Conservation (phyloP, 1,284 basidiomycete genomes). For the Cystobasidium slooffiae region DNA sequence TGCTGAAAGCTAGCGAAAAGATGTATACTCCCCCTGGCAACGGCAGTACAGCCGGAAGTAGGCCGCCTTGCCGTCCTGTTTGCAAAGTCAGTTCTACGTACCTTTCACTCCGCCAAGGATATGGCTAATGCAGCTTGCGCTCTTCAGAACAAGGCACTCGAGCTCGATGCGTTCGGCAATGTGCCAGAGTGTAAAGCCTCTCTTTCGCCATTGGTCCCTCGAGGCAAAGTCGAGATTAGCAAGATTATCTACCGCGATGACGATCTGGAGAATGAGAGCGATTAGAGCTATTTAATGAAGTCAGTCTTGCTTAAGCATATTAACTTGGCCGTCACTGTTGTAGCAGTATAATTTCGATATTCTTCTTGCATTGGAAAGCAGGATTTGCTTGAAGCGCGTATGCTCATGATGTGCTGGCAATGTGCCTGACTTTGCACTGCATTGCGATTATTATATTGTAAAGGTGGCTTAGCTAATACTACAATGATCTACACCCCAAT, state of each 20-base stretch:
- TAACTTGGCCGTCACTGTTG: no score
- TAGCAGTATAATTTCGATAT: no score
- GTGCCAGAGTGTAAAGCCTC: constrained; percentile 40
- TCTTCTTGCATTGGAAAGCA: no score
- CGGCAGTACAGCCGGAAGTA: constrained; percentile 36
- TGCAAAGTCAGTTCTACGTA: constrained; percentile 1
- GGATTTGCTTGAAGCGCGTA: no score
- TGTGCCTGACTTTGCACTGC: no score
- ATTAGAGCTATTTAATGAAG: background rate
- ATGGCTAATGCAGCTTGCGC: background rate
- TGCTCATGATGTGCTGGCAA: no score
- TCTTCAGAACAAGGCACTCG: constrained; percentile 6
- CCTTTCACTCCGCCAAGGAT: background rate
- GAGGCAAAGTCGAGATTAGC: constrained; percentile 42
- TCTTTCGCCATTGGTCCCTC: constrained; percentile 31
- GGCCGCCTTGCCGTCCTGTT: background rate
- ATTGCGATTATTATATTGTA: no score
- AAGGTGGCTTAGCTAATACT: no score
- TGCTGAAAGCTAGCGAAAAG: constrained; percentile 17
- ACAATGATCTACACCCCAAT: background rate
- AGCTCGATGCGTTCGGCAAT: constrained; percentile 51
- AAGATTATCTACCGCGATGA: constrained; percentile 52
- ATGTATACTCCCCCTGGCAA: constrained; percentile 1
- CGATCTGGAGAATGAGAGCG: constrained; percentile 30
- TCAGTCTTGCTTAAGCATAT: no score